Base-by-base conservation (phyloP, 1,284 basidiomycete species). In the Cryptococcus sp. region DNA sequence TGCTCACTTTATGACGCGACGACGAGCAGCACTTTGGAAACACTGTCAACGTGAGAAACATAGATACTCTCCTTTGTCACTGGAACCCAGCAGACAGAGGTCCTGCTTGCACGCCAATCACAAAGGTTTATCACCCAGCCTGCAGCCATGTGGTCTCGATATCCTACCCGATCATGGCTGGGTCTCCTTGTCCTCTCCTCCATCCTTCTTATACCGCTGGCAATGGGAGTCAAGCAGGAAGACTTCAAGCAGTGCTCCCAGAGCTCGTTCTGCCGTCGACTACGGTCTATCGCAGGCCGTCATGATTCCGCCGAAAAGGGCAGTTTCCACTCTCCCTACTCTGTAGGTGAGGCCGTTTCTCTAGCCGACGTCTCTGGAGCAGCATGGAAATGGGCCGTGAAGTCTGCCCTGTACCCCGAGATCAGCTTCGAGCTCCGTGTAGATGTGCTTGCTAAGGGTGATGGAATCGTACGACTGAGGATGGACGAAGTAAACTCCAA, bases 171-270 rank as follows among this genome's bases (percentile, higher is more conserved):
- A 34, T 34, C 29, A 34, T 34, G 29, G 29, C 29, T 34, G 29
- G 8, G 29, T 34, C 29, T 34, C 29, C 29, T 47, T 22, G 17
- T 51, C 44, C 11, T 39, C 10, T 5, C 48, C 22, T 26, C 54
- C 40, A 11, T 54, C 17, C 37, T 55, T 5, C 44, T 57, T 13
- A 40, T 60, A 19, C 52, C 62, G 13, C 26, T 59, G 39, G 39
- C 55, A 22, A 16, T 59, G 16, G 47, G 44, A 13, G 68, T 66
- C 57, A 83, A 83, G 68, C 73, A 82, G 41, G 83, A 87, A 59
- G 91, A 96, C 77, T 96, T 93, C 82, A 96, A 95, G 79, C 91
- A 86, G 61, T 96, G 93, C 74, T 83, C 84, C 19, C 90, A 96
- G 76, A 85, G 90, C 0, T 90, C 89, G 16, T 96, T 97, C 80